A percentile compares a stretch with the other conserved stretches of the same genome.
These are phyloP conservation scores for Phaeosphaeriaceae sp. DNA, from an alignment of 2,329 filamentous ascomycete species.

Conservation along the genomic window DNA sequence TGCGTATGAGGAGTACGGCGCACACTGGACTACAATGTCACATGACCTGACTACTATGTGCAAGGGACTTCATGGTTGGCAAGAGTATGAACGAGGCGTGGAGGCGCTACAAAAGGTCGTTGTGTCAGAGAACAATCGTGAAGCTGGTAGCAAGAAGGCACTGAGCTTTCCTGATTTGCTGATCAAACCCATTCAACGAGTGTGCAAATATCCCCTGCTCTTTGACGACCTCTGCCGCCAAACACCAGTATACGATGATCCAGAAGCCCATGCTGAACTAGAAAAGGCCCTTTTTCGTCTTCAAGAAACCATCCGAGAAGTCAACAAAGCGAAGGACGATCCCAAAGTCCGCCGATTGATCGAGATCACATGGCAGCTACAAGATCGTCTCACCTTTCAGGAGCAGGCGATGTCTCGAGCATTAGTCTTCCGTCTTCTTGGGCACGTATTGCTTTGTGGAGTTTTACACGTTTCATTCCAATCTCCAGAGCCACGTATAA, in stretches of 20 bases:
- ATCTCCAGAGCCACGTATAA: constrained; percentile 64
- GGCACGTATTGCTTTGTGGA: constrained; percentile 81
- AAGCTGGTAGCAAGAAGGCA: constrained; percentile 72
- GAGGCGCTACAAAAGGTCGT: constrained; percentile 81
- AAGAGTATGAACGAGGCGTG: constrained; percentile 81
- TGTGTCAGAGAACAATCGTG: constrained; percentile 69
- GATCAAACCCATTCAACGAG: constrained; percentile 93
- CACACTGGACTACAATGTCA: constrained; percentile 85
- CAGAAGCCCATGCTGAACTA: constrained; percentile 79
- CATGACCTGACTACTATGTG: constrained; percentile 75
- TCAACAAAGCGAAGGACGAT: constrained; percentile 85
- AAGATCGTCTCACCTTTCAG: constrained; percentile 78
- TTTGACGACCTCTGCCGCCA: constrained; percentile 83
- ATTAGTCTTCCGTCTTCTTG: constrained; percentile 74
- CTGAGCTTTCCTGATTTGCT: constrained; percentile 84
- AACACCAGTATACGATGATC: constrained; percentile 85
- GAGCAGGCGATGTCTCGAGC: constrained; percentile 57
- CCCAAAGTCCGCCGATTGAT: constrained; percentile 71
- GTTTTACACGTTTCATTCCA: constrained; percentile 85
- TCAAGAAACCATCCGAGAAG: constrained; percentile 75
- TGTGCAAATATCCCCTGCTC: constrained; percentile 89
- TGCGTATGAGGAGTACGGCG: constrained; percentile 89
- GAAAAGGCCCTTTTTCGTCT: constrained; percentile 74
- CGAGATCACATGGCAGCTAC: constrained; percentile 83
- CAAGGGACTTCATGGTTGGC: constrained; percentile 74